Base-by-base conservation (phyloP, 345 rosid genomes). In the Combretum micranthum region DNA sequence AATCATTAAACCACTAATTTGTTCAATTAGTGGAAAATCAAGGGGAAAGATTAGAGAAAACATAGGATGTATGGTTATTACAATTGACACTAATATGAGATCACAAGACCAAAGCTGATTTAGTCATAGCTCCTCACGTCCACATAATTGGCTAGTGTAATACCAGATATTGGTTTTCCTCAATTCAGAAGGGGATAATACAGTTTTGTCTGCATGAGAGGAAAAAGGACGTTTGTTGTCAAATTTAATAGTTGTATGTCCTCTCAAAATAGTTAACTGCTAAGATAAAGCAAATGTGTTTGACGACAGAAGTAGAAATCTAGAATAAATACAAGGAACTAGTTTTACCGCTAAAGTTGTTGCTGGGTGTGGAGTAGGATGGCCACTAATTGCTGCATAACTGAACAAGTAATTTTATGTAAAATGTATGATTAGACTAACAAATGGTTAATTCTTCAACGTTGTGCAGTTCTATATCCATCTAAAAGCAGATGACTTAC, bases 1-100 rank as follows among this genome's bases (percentile, higher is more conserved):
- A 72, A 61, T 86, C 85, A 48, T 79, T 57, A 62, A 86, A 86
- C 94, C 94, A 86, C 94, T 86, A 68, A 61, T 64, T 46, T 57
- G 22, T 13, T 50, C 57, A 65, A 71, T 65, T 56, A 64, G 72
- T 61, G 74, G 70, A 69, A 64, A 26, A 26, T 26, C 16, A 16
- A 53, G 15, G 25, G 44, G 42, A 20, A 20, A 20, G 39, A 43
- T 23, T 32, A 32, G 39, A 32, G 39, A 32, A 32, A 32, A 32
- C 10, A 1, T 32, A 5, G 39, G 39, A 32, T 32, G 39, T 32
- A 32, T 32, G 9, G 39, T 32, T 32, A 32, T 32, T 9, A 7
- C 7, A 32, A 4, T 32, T 32, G 39, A 7, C 39, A 32, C 39
- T 32, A 32, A 1, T 4, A 32, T 32, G 5, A 32, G 39, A 32